phyloP scores from a whole-genome alignment of 139 green algal genomes.

The Micractinium conductrix region DNA sequence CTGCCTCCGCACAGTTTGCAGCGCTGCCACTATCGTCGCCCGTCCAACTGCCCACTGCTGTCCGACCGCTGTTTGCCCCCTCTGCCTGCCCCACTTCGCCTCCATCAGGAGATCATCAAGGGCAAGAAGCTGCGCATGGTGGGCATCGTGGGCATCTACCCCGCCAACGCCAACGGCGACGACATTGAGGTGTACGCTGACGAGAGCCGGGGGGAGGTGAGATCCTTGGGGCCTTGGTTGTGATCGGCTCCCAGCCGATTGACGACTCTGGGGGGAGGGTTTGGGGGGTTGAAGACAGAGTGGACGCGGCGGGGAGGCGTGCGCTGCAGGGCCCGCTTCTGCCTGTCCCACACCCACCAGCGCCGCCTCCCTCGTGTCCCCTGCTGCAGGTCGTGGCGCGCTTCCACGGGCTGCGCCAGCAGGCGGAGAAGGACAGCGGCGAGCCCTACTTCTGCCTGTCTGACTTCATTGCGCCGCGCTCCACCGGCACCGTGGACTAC shows the following conservation, averaged over 20 bases:
- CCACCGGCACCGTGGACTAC: conserved; percentile 91
- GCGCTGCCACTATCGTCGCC: no score
- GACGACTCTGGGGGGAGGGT: no score
- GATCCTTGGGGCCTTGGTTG: no score
- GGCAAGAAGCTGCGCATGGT: conserved; percentile 86
- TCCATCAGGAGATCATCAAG: conserved; percentile 87
- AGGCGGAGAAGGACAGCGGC: conserved; percentile 87
- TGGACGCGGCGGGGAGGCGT: no score
- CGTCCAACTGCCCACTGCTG: not conserved
- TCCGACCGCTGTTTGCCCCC: not conserved
- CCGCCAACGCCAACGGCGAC: conserved; percentile 92
- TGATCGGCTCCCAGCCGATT: no score
- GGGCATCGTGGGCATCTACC: conserved; percentile 91
- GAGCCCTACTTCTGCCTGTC: conserved; percentile 89
- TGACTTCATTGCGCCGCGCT: conserved; percentile 97
- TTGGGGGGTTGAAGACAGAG: no score
- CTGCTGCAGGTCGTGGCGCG: conserved; percentile 41
- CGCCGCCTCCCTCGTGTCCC: not conserved
- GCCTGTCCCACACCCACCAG: no score
- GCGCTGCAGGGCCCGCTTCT: no score
- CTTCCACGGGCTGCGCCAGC: conserved; percentile 85
- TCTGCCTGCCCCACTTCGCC: no score
- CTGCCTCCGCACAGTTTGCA: no score
- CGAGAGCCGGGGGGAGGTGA: conserved; percentile 60
- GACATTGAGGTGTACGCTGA: conserved; percentile 93